Base-by-base conservation (phyloP, 139 green algal species). In the Chlamydomonas eustigma region DNA sequence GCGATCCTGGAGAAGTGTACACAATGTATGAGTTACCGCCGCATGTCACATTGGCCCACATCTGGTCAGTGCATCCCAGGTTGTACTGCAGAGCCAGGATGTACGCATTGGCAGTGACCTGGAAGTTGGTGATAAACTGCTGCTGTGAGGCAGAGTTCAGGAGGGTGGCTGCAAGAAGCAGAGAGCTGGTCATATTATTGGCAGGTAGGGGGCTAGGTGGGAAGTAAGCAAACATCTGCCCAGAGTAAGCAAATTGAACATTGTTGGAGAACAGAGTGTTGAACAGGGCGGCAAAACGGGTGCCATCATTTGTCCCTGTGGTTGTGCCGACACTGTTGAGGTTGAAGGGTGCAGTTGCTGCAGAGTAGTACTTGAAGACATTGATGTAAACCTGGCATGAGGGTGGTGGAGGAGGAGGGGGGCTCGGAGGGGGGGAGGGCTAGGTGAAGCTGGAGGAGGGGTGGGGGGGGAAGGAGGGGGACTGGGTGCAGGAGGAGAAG, bases 31-130 rank as follows among this genome's bases (percentile, higher is more conserved):
- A 58, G 44, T 12, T 58, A 58, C 44, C 44, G 58, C 58, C 24
- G 58, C 28, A 37, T 22, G 58, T 70, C 25, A 70, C 34, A 28
- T 70, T 70, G 6, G 58, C 58, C 58, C 58, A 70, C 25, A 70
- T 70, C 58, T 70, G 58, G 58, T 70, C 58, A 35, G 58, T 37
- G 58, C 58, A 70, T 5, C 25, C 28, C 58, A 70, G 24, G 58
- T 35, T 35, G 58, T 37, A 70, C 28, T 32, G 25, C 25, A 22
- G 25, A 22, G 8, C 58, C 6, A 70, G 58, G 58, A 70, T 70
- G 8, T 32, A 6, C 8, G 34, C 34, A 28, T 32, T 35, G 58
- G 22, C 34, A 28, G 18, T 28, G 6, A 37, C 25, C 6, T 37
- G 32, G 58, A 70, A 70, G 58, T 70, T 70, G 25, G 24, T 22